Base-by-base conservation (phyloP, 1,139 yeast genomes). In the Meyerozyma carpophila region DNA sequence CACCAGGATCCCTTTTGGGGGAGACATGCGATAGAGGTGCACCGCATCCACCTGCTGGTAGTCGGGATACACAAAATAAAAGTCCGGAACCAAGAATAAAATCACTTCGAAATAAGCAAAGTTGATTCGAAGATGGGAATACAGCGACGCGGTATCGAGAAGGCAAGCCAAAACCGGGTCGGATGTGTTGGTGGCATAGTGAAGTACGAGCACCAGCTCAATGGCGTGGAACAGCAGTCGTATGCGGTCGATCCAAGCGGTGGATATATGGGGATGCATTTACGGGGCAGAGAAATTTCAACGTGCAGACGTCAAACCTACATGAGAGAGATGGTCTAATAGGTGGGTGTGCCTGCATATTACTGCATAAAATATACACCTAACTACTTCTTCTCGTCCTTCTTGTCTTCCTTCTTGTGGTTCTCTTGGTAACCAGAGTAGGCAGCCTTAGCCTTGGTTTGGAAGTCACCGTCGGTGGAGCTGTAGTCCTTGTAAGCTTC, bases 101-200 rank as follows among this genome's bases (percentile, higher is more conserved):
- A 64, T 55, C 5, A 32, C 31, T 40, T 54, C 56, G 14, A 65
- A 16, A 32, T 55, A 57, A 2, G 36, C 9, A 9, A 50, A 38
- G 4, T 42, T 49, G n/a, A 64, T 54, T 32, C 56, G 47, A 16
- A 48, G 42, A 9, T 49, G 47, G 5, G 55, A 52, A n/a, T 59
- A 47, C 5, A 44, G 38, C 13, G 62, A 47, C 2, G 66, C 62
- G 8, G 55, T 49, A 11, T 52, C 53, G 21, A 63, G 50, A 11
- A 61, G 43, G 26, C 51, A 52, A 8, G 42, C 42, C 8, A 63
- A 37, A 4, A 51, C 29, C 3, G 68, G 66, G 43, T 57, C 57
- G 3, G 61, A 39, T 2, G 61, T 54, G 46, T 65, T 68, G 37
- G 50, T 55, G 24, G 67, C 43, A 44, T 56, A 65, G 47, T 65